phyloP scores from a whole-genome alignment of 2,329 filamentous ascomycete species.

The Penicillium brevicompactum region DNA sequence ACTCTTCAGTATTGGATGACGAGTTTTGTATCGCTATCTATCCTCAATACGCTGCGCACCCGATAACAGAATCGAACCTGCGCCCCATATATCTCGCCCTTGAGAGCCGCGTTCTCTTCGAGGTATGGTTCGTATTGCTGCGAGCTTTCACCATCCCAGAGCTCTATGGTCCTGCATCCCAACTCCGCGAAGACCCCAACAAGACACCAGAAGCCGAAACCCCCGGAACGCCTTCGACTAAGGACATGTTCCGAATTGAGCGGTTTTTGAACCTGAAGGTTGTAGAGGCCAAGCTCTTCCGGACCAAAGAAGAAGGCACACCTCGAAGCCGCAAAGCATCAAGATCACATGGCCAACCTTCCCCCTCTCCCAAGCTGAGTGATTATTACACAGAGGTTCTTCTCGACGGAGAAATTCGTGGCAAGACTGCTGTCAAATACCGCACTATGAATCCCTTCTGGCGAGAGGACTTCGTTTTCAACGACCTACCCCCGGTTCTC shows the following conservation, averaged over 20 bases:
- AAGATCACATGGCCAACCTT: slow-evolving; percentile 31
- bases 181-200: slow-evolving; percentile 54
- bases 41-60: slow-evolving; percentile 80
- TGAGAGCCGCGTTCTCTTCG: slow-evolving; percentile 86
- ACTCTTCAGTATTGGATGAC: slow-evolving; percentile 86
- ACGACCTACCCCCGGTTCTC: slow-evolving; percentile 50
- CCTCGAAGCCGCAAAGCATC: slow-evolving; percentile 37
- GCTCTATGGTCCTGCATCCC: slow-evolving; percentile 70
- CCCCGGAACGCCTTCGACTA: slow-evolving; percentile 39
- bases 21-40: slow-evolving; percentile 96
- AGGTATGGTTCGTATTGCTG: slow-evolving; percentile 94
- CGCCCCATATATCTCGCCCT: slow-evolving; percentile 88
- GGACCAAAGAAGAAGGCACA: slow-evolving; percentile 33
- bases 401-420: slow-evolving; percentile 51
- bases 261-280: slow-evolving; percentile 61
- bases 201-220: slow-evolving; percentile 30
- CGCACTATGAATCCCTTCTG: slow-evolving; percentile 51
- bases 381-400: slow-evolving; percentile 53
- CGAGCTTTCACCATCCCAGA: slow-evolving; percentile 91
- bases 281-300: slow-evolving; percentile 62
- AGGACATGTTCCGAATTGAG: slow-evolving; percentile 69
- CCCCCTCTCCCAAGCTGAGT: slow-evolving; percentile 33
- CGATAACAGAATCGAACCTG: slow-evolving; percentile 72
- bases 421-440: slow-evolving; percentile 51
- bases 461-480: slow-evolving; percentile 52